A percentile compares a stretch with the other conserved stretches of the same genome.
phyloP scores from a whole-genome alignment of 2,329 filamentous ascomycete species.

The Microthyrium microscopicum region DNA sequence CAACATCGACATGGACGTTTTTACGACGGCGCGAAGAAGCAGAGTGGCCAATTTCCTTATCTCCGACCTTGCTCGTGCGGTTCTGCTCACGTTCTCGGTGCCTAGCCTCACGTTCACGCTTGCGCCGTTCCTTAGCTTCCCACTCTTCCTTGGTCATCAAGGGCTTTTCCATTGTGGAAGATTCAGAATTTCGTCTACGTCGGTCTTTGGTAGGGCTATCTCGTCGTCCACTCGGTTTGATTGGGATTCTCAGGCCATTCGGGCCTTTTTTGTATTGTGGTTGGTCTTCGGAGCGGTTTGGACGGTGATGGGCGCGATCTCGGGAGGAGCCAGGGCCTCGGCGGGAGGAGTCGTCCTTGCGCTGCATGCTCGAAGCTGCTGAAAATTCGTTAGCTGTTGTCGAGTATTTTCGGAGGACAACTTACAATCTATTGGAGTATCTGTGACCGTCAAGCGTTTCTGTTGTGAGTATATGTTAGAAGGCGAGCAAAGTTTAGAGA shows the following conservation, averaged over 20 bases:
- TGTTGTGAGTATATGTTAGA: slow-evolving; percentile 30
- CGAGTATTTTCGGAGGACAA: too few relatives aligned
- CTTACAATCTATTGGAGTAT: slow-evolving; percentile 22
- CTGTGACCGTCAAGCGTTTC: slow-evolving; percentile 46
- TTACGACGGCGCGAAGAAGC: slow-evolving; percentile 16
- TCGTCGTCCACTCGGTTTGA: too few relatives aligned
- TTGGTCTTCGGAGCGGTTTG: too few relatives aligned
- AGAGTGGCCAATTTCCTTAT: slow-evolving; percentile 21
- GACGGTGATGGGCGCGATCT: too few relatives aligned
- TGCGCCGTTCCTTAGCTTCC: slow-evolving; percentile 25
- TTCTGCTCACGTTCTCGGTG: slow-evolving; percentile 38
- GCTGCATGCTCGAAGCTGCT: too few relatives aligned
- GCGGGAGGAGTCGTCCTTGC: too few relatives aligned
- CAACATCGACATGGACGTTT: slow-evolving; percentile 55
- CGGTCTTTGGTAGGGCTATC: slow-evolving; percentile 23
- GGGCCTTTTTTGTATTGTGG: too few relatives aligned
- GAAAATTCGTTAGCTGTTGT: too few relatives aligned
- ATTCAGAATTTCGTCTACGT: slow-evolving; percentile 62
- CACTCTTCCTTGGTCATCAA: slow-evolving; percentile 45
- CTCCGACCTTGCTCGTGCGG: slow-evolving; percentile 29
- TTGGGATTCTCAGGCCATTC: too few relatives aligned
- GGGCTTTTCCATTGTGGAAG: slow-evolving; percentile 50
- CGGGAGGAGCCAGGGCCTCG: too few relatives aligned
- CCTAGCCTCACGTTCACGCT: slow-evolving; percentile 11
- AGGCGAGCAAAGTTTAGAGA: slow-evolving; percentile 21